Percentiles rank a stretch among this genome's conserved stretches.
Conservation (phyloP, 73 alveolate genomes). For the Tetrahymena elliotti region DNA sequence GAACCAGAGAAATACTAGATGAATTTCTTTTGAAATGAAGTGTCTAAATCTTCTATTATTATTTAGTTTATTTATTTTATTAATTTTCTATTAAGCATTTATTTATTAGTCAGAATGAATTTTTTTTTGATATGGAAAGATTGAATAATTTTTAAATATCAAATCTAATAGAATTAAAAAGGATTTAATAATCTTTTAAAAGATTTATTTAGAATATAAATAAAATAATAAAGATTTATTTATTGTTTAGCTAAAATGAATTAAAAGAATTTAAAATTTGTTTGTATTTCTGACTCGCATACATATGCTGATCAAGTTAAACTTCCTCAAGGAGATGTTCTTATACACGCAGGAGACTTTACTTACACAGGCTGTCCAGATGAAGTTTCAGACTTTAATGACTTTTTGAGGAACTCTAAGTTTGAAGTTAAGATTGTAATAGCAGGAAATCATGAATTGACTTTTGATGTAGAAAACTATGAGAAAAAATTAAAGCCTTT, state of each 20-base stretch:
- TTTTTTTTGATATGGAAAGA: too few relatives aligned
- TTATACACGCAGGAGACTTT: slow-evolving; percentile 35
- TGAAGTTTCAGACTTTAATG: slow-evolving; percentile 23
- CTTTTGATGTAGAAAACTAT: slow-evolving; percentile 30
- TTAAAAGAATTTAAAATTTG: background rate
- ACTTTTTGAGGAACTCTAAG: slow-evolving; percentile 16
- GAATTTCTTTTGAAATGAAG: too few relatives aligned
- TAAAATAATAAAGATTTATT: too few relatives aligned
- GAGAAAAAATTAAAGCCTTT: background rate
- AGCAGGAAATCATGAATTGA: slow-evolving; percentile 52
- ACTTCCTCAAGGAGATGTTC: slow-evolving; percentile 26
- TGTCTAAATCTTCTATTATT: too few relatives aligned
- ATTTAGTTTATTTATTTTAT: too few relatives aligned
- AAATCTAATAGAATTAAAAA: too few relatives aligned
- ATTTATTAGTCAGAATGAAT: too few relatives aligned
- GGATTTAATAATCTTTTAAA: too few relatives aligned
- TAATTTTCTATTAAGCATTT: too few relatives aligned
- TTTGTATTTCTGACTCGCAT: slow-evolving; percentile 50
- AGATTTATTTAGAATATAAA: too few relatives aligned
- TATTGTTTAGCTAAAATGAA: background rate
- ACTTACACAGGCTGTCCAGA: slow-evolving; percentile 35
- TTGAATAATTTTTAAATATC: too few relatives aligned
- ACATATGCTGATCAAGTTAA: background rate
- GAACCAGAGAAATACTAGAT: too few relatives aligned
- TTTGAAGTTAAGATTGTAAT: slow-evolving; percentile 41